Evolutionary conservation across 768 basidiomycete genomes (phyloP).

Genomic region (Boletus fagicola): DNA sequence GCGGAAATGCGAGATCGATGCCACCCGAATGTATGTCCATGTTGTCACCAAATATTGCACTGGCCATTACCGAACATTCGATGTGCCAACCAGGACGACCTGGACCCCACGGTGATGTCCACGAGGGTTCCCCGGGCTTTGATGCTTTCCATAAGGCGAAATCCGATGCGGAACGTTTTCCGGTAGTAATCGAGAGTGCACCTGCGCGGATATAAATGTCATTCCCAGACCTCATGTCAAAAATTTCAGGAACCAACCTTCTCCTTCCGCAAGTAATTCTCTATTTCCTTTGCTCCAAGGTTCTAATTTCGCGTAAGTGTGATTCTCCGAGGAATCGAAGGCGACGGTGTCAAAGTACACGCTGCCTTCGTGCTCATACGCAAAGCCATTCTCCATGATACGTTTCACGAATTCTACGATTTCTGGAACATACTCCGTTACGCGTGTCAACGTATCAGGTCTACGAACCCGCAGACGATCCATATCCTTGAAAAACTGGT

Average conservation of each 20-base stretch:
- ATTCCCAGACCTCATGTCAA: not conserved
- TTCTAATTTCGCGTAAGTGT: slow-evolving; percentile 91
- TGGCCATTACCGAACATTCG: slow-evolving; percentile 98
- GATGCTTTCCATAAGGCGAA: slow-evolving; percentile 99
- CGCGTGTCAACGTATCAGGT: slow-evolving; percentile 89
- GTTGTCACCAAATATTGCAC: slow-evolving; percentile 56
- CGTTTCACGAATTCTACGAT: slow-evolving; percentile 85
- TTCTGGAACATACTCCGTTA: slow-evolving; percentile 96
- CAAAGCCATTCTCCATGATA: slow-evolving; percentile 82
- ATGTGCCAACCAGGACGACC: slow-evolving; percentile 83
- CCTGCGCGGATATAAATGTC: slow-evolving; percentile 36
- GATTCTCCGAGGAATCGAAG: slow-evolving; percentile 74
- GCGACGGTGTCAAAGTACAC: slow-evolving; percentile 88
- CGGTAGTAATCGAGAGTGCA: slow-evolving; percentile 52
- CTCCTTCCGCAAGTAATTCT: slow-evolving; percentile 86
- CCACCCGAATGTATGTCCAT: slow-evolving; percentile 99
- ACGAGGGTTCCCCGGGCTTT: slow-evolving; percentile 93
- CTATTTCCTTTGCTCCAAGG: slow-evolving; percentile 96
- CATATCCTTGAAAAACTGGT: slow-evolving; percentile 91
- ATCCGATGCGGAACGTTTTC: slow-evolving; percentile 81
- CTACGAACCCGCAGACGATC: slow-evolving; percentile 77
- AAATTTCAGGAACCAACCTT: slow-evolving; percentile 52
- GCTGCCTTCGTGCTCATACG: slow-evolving; percentile 70
- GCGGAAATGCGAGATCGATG: slow-evolving; percentile 96
- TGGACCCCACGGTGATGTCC: slow-evolving; percentile 93